These are phyloP conservation scores for Arthrobotrys megalospora DNA, from an alignment of 2,329 filamentous ascomycete genomes.

Conservation along the genomic window DNA sequence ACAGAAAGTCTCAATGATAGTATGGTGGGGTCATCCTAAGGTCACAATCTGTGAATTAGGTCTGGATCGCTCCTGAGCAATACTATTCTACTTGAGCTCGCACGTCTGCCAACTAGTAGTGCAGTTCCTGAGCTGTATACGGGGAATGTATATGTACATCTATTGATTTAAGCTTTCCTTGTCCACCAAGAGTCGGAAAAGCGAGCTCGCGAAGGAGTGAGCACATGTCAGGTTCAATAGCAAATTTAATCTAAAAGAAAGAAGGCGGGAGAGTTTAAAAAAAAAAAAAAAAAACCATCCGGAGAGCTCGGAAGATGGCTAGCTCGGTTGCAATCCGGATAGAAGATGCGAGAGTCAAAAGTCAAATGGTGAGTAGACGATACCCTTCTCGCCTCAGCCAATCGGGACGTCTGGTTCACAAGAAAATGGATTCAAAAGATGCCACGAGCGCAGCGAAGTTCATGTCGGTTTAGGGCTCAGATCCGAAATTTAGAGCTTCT, in stretches of 20 bases:
- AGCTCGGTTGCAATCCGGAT: slow-evolving; percentile 61
- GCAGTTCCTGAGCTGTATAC: slow-evolving; percentile 23
- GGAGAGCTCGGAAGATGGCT: slow-evolving; percentile 60
- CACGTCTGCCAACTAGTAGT: slow-evolving; percentile 8
- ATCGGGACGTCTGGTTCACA: slow-evolving; percentile 59
- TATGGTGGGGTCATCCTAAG: slow-evolving; percentile 13
- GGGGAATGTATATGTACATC: slow-evolving; percentile 15
- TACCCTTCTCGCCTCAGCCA: slow-evolving; percentile 37
- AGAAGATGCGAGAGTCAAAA: slow-evolving; percentile 59
- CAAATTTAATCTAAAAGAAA: background rate
- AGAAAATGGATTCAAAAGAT: slow-evolving; percentile 43
- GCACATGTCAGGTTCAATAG: slow-evolving; percentile 43
- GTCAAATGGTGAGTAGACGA: slow-evolving; percentile 37
- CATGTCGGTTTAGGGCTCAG: slow-evolving; percentile 56
- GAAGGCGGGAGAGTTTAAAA: slow-evolving; percentile 22
- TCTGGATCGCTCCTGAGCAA: slow-evolving; percentile 16
- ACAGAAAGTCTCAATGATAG: background rate
- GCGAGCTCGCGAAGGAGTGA: slow-evolving; percentile 41
- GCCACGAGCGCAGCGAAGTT: slow-evolving; percentile 49
- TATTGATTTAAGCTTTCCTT: slow-evolving; percentile 60
- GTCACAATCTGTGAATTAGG: background rate
- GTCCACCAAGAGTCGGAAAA: slow-evolving; percentile 39
- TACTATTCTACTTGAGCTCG: background rate
- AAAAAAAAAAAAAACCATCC: slow-evolving; percentile 39
- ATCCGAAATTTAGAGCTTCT: slow-evolving; percentile 57